Percentiles rank a stretch among this genome's conserved stretches.
phyloP scores from a whole-genome alignment of 805 yeast genomes.

The Candida saitoana region DNA sequence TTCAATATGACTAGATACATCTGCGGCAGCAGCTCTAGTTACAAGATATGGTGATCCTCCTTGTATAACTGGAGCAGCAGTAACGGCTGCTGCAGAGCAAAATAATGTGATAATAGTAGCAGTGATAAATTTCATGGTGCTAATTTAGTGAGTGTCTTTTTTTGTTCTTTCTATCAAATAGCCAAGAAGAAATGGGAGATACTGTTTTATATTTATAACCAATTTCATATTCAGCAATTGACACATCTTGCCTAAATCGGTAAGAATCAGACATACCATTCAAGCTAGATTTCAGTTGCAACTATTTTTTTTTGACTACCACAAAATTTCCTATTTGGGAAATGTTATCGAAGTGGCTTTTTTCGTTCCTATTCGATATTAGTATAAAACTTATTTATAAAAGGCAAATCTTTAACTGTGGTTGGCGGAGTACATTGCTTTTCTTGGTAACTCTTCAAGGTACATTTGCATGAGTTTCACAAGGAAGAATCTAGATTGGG shows the following conservation, averaged over 20 bases:
- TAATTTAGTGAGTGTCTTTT: too few relatives aligned
- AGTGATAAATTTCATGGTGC: not conserved
- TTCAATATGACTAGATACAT: not conserved
- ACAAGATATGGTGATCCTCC: not conserved
- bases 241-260: not conserved
- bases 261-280: not conserved
- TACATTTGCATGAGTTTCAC: not conserved
- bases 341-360: not conserved
- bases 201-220: not conserved
- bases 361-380: too few relatives aligned
- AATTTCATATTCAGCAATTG: not conserved
- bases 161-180: not conserved
- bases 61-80: not conserved
- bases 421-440: not conserved
- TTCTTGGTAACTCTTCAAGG: not conserved
- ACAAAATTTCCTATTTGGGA: conserved; percentile 2
- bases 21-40: conserved; percentile 1
- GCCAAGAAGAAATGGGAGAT: not conserved
- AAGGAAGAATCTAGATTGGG: too few relatives aligned
- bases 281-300: too few relatives aligned
- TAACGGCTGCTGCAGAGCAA: not conserved
- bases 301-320: not conserved
- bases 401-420: not conserved
- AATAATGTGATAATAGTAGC: not conserved
- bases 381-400: not conserved